A percentile compares a stretch with the other conserved stretches of the same genome.
phyloP scores from a whole-genome alignment of 2,329 filamentous ascomycete genomes.

The Aureobasidium sp. region DNA sequence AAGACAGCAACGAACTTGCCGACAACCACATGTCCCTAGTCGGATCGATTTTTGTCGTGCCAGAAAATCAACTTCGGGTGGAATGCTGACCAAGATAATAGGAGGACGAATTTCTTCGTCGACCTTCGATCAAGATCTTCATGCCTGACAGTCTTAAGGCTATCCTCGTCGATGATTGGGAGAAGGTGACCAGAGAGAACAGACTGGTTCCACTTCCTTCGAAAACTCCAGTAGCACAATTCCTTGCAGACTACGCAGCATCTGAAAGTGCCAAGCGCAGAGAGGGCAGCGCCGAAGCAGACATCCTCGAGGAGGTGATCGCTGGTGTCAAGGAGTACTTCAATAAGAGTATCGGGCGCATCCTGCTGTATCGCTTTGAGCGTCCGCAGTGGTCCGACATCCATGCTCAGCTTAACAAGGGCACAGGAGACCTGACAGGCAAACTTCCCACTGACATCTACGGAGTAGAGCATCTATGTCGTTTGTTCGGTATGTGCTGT shows the following conservation, averaged over 20 bases:
- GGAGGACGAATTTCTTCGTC: slow-evolving; percentile 81
- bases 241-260: slow-evolving; percentile 81
- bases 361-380: slow-evolving; percentile 91
- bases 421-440: slow-evolving; percentile 56
- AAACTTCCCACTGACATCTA: slow-evolving; percentile 77
- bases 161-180: slow-evolving; percentile 95
- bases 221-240: slow-evolving; percentile 62
- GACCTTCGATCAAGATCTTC: slow-evolving; percentile 77
- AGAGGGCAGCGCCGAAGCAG: slow-evolving; percentile 61
- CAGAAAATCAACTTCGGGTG: background rate
- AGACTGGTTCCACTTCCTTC: slow-evolving; percentile 82
- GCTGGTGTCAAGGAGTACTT: slow-evolving; percentile 88
- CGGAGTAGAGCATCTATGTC: slow-evolving; percentile 83
- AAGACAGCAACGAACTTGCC: no score
- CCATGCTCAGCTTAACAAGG: slow-evolving; percentile 57
- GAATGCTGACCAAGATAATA: slow-evolving; percentile 33
- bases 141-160: slow-evolving; percentile 88
- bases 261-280: slow-evolving; percentile 57
- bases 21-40: background rate
- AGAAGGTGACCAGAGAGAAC: slow-evolving; percentile 93
- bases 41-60: background rate
- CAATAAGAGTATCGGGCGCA: slow-evolving; percentile 78
- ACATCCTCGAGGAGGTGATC: slow-evolving; percentile 85
- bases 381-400: slow-evolving; percentile 78
- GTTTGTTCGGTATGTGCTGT: slow-evolving; percentile 66